phyloP scores from a whole-genome alignment of 2,329 filamentous ascomycete species.

The Penicillium sp. region DNA sequence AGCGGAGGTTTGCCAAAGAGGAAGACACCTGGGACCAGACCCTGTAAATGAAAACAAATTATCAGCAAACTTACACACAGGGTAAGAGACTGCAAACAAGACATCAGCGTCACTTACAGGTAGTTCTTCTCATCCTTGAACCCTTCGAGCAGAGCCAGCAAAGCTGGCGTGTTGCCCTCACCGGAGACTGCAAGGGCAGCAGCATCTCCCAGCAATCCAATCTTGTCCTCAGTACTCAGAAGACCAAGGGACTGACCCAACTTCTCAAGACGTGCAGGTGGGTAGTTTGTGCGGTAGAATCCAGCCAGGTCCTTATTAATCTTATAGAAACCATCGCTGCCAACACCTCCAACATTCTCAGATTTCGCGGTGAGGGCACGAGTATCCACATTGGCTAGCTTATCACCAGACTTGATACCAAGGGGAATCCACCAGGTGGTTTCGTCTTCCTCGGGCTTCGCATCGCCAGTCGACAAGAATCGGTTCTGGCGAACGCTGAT shows the following conservation, averaged over 20 bases:
- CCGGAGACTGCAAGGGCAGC: constrained; percentile 88
- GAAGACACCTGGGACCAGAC: constrained; percentile 87
- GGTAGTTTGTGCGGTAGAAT: constrained; percentile 93
- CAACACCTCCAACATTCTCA: constrained; percentile 68
- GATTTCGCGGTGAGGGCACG: constrained; percentile 76
- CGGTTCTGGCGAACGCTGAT: constrained; percentile 83
- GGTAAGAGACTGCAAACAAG: no score
- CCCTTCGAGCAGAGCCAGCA: constrained; percentile 83
- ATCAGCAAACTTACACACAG: constrained; percentile 20
- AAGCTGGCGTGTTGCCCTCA: constrained; percentile 76
- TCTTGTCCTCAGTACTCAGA: constrained; percentile 85
- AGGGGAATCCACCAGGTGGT: constrained; percentile 97
- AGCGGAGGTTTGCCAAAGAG: constrained; percentile 75
- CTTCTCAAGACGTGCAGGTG: constrained; percentile 78
- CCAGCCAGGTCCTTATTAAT: constrained; percentile 88
- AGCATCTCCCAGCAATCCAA: constrained; percentile 87
- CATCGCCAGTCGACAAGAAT: constrained; percentile 90
- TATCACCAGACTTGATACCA: constrained; percentile 75
- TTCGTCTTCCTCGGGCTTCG: constrained; percentile 85
- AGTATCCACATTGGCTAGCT: constrained; percentile 64
- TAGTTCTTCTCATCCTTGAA: constrained; percentile 82
- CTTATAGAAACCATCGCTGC: constrained; percentile 86
- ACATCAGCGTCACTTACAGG: constrained; percentile 53
- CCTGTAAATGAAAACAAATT: constrained; percentile 31
- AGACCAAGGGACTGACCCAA: constrained; percentile 76